Evolutionary conservation across 768 basidiomycete genomes (phyloP), one percentile per base, ranked within the genome.

Genomic region (Suillus cothurnatus): DNA sequence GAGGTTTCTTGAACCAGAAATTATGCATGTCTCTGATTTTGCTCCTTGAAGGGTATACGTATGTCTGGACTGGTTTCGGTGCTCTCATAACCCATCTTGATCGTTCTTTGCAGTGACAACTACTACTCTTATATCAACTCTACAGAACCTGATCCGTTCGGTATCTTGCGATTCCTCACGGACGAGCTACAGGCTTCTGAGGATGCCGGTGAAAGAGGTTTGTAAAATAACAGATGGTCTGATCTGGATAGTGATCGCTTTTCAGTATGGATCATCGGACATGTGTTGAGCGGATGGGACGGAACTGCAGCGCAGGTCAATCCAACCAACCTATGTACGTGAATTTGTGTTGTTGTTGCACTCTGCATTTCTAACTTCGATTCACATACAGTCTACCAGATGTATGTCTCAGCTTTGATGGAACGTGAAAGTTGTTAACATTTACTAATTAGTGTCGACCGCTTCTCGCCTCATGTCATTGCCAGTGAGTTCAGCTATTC

Each of bases 151-250:
- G 84, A 85, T 66, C 73, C 76, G 38, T 84, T 80, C 26, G 84
- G 85, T 19, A 82, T 85, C 75, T 74, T 85, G 47, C 75, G 80
- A 21, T 85, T 82, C 73, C 68, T 85, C 57, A 84, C 84, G 2
- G 81, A 84, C 47, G 85, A 85, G 61, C 77, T 86, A 12, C 84
- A 85, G 67, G 81, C 76, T n/a, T 82, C 84, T 0, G 84, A 85
- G 66, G 84, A 85, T 61, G 73, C 75, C 0, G 81, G 81, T 1
- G 80, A 84, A 38, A 72, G 81, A 69, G 82, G 83, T 79, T 64
- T 19, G 74, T 66, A 19, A 31, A 34, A 41, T 9, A 9, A 38
- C 15, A 8, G 17, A 58, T 23, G 31, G 5, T 14, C 17, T 26
- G 56, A 39, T 28, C 31, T n/a, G 4, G 32, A 58, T 58, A 38